phyloP scores from a whole-genome alignment of 176 grass and related monocot genomes.

The Lolium perenne region DNA sequence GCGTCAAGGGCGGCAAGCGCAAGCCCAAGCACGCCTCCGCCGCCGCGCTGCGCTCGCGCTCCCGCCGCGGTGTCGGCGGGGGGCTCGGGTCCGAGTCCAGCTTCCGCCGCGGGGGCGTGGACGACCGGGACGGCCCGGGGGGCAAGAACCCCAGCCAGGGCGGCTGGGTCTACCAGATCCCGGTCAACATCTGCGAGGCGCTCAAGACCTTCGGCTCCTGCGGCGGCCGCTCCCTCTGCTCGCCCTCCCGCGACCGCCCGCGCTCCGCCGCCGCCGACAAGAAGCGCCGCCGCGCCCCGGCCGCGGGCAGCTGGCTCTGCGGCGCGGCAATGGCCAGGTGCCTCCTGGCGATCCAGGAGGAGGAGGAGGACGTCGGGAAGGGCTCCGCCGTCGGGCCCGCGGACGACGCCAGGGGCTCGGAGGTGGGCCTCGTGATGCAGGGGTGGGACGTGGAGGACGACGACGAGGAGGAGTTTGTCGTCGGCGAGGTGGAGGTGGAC shows the following conservation, averaged over 20 bases:
- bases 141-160: constrained; percentile 56
- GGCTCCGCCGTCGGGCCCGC: constrained; percentile 51
- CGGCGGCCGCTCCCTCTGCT: constrained; percentile 72
- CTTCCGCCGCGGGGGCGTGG: constrained; percentile 57
- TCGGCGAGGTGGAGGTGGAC: constrained; percentile 63
- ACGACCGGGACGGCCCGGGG: constrained; percentile 60
- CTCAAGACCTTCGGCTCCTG: constrained; percentile 85
- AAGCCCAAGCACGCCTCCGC: constrained; percentile 60
- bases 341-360: constrained; percentile 65
- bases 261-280: constrained; percentile 26
- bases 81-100: constrained; percentile 59
- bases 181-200: constrained; percentile 92
- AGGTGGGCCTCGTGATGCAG: constrained; percentile 60
- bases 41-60: constrained; percentile 66
- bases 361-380: constrained; percentile 48
- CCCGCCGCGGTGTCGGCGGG: constrained; percentile 51
- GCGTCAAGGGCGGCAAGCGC: constrained; percentile 84
- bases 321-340: constrained; percentile 82
- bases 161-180: constrained; percentile 95
- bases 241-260: constrained; percentile 55
- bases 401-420: constrained; percentile 47
- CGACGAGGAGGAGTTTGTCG: constrained; percentile 14
- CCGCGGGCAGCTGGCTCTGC: constrained; percentile 56
- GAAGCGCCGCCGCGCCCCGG: constrained; percentile 38
- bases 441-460: constrained; percentile 61